Evolutionary conservation across 768 basidiomycete species (phyloP), one percentile per base, ranked within the genome.

Genomic region (Auricularia sp.): DNA sequence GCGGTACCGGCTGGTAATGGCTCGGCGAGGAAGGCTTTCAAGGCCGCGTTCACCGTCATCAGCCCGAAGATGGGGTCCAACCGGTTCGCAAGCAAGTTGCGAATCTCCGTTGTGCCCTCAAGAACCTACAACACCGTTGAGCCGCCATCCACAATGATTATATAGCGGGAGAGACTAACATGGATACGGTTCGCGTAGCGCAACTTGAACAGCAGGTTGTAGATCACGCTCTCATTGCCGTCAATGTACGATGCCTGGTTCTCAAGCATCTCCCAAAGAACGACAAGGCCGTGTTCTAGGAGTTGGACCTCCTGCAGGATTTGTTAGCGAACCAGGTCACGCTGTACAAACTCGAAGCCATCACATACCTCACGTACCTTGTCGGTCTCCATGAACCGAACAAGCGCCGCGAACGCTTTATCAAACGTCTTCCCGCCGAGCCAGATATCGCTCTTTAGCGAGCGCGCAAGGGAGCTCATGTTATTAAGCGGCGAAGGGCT

Each of bases 1-100:
- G 81, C 82, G 1, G 79, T 76, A 29, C 70, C 66, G 3, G 74
- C 67, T 13, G 82, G 81, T 45, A 77, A 71, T 18, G 83, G 74
- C 65, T 85, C 81, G 2, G 79, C 75, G 29, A 84, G 78, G 76
- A 93, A 94, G 11, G 81, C 73, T 35, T 84, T 84, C 54, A 93
- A 71, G 70, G 82, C 84, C 36, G 86, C 86, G 67, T 92, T 90
- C 78, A 92, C 82, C 4, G 89, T 92, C 14, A 89, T 91, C 68
- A 94, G 75, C 6, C 92, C 92, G 69, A 90, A 92, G 24, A 94
- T 89, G 21, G 92, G 88, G 67, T 90, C 92, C 69, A 89, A 83
- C 67, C 83, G 85, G 10, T 80, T 76, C 29, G 88, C 83, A 42
- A 94, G 78, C 18, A 81, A 80, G 73, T 94, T 90, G 51, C 92